Evolutionary conservation across 2,329 filamentous ascomycete genomes (phyloP).

Genomic region (Lecanicillium sp.): DNA sequence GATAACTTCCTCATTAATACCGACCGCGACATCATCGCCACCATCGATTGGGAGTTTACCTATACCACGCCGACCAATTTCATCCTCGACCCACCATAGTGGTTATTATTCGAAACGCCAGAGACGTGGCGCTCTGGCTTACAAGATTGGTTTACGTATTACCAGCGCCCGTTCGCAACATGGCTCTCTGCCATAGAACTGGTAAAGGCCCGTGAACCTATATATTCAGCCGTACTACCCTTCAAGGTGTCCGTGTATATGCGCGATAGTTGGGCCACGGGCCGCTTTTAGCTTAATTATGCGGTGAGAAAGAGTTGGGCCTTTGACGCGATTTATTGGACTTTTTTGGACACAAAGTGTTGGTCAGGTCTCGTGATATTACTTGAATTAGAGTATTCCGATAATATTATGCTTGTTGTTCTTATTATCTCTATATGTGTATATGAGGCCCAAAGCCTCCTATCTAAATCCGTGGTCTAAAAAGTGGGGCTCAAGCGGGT

Average conservation of each 20-base stretch:
- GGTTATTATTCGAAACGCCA: conserved; percentile 23
- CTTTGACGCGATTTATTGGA: conserved; percentile 30
- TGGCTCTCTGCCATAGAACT: conserved; percentile 26
- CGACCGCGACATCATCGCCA: conserved; percentile 18
- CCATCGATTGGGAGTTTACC: conserved; percentile 33
- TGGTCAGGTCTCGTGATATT: too few relatives aligned
- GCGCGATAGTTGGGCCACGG: conserved; percentile 28
- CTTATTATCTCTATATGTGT: too few relatives aligned
- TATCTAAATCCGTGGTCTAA: too few relatives aligned
- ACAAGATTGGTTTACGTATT: conserved; percentile 17
- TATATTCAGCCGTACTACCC: background rate
- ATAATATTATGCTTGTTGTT: too few relatives aligned
- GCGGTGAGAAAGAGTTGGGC: conserved; percentile 29
- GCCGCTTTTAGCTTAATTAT: conserved; percentile 31
- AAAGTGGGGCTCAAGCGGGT: too few relatives aligned
- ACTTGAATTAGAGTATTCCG: too few relatives aligned
- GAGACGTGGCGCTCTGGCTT: conserved; percentile 14
- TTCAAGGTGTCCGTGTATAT: conserved; percentile 19
- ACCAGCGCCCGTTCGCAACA: conserved; percentile 24
- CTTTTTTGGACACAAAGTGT: too few relatives aligned
- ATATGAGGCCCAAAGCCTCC: too few relatives aligned
- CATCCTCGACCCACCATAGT: conserved; percentile 29
- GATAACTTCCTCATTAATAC: conserved; percentile 28
- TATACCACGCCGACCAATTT: conserved; percentile 31
- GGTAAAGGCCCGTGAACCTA: conserved; percentile 15